Evolutionary conservation across 2,329 filamentous ascomycete species (phyloP).

Genomic region (Ophiognomonia clavigignenti-juglandacearum): DNA sequence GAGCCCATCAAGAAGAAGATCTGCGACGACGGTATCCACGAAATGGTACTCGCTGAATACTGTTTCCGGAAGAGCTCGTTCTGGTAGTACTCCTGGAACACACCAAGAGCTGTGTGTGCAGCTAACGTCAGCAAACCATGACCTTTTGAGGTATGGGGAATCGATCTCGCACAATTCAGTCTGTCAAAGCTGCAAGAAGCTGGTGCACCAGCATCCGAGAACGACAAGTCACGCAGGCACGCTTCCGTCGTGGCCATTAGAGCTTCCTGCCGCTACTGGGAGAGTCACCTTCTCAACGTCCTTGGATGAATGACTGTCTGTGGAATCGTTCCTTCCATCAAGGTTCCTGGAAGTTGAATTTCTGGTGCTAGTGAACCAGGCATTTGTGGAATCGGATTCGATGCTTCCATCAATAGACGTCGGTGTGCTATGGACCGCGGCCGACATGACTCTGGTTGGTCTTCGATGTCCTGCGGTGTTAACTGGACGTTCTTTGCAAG

Average conservation of each 20-base stretch:
- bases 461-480: too few relatives aligned
- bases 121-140: neutral
- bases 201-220: conserved; percentile 19
- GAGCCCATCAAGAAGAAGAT: conserved; percentile 26
- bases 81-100: conserved; percentile 48
- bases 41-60: conserved; percentile 40
- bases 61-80: conserved; percentile 29
- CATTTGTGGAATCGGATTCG: too few relatives aligned
- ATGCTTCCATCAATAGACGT: too few relatives aligned
- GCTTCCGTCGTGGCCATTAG: conserved; percentile 17
- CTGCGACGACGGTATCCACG: conserved; percentile 47
- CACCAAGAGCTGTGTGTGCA: conserved; percentile 24
- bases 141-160: too few relatives aligned
- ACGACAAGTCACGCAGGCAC: conserved; percentile 21
- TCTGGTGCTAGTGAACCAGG: too few relatives aligned
- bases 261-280: neutral
- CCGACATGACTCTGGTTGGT: too few relatives aligned
- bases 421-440: too few relatives aligned
- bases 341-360: too few relatives aligned
- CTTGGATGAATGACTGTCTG: too few relatives aligned
- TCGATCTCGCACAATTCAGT: conserved; percentile 18
- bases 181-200: conserved; percentile 20
- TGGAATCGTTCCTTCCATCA: too few relatives aligned
- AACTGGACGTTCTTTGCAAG: too few relatives aligned
- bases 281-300: neutral